Percentiles rank a stretch among this genome's conserved stretches.
These are phyloP conservation scores for Candolleomyces aberdarensis DNA, from an alignment of 768 basidiomycete genomes.

Conservation along the genomic window DNA sequence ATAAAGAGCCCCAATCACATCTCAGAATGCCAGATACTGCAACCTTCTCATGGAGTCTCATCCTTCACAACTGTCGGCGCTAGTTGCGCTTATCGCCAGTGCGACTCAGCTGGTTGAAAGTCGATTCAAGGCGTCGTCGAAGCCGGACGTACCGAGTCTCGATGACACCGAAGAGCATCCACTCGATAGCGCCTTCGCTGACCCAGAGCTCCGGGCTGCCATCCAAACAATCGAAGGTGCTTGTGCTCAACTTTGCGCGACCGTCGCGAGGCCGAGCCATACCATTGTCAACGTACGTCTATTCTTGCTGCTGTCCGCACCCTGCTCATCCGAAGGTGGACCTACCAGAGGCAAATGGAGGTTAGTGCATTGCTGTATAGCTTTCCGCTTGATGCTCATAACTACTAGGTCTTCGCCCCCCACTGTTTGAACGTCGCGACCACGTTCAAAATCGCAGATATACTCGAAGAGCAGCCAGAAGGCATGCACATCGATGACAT, in stretches of 20 bases:
- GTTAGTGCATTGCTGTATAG: background rate
- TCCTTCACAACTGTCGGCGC: slow-evolving; percentile 9
- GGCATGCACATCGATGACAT: slow-evolving; percentile 35
- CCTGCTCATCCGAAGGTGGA: background rate
- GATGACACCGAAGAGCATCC: slow-evolving; percentile 30
- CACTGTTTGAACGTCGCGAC: slow-evolving; percentile 31
- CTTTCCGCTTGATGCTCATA: background rate
- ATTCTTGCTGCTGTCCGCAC: background rate
- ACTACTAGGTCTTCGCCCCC: slow-evolving; percentile 25
- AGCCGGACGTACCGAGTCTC: slow-evolving; percentile 27
- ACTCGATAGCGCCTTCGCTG: slow-evolving; percentile 25
- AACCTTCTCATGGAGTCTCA: background rate
- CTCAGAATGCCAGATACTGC: background rate
- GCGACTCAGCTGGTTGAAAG: slow-evolving; percentile 20
- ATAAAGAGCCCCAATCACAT: background rate
- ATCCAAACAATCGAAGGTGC: slow-evolving; percentile 32
- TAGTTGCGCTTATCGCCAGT: slow-evolving; percentile 18
- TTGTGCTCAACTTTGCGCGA: slow-evolving; percentile 29
- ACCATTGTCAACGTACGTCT: slow-evolving; percentile 28
- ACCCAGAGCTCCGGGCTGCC: slow-evolving; percentile 23
- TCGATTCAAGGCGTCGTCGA: slow-evolving; percentile 19
- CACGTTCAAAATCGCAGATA: slow-evolving; percentile 36
- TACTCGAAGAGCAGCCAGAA: slow-evolving; percentile 29
- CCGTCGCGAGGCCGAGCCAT: slow-evolving; percentile 28
- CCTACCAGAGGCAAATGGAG: slow-evolving; percentile 13